Evolutionary conservation across 139 green algal species (phyloP), one percentile per base, ranked within the genome.

Genomic region (Chlamydomonas sphaeroides): DNA sequence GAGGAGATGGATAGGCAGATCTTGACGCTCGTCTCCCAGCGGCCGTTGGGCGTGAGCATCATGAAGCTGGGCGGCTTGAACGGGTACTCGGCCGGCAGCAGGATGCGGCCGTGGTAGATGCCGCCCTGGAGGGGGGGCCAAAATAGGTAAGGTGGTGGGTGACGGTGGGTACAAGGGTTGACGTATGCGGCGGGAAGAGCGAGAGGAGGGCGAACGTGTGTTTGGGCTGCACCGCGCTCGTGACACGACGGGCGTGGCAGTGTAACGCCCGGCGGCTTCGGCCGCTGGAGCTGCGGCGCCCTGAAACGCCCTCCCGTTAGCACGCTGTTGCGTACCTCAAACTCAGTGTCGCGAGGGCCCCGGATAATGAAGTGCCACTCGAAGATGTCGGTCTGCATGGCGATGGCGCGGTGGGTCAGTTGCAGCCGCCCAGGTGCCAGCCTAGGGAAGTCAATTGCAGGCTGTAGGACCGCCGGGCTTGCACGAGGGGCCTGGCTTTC

Each of bases 281-380:
- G n/a, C n/a, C n/a, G n/a, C n/a, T n/a, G n/a, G n/a, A n/a, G n/a
- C n/a, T n/a, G n/a, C n/a, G n/a, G n/a, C n/a, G n/a, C n/a, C n/a
- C n/a, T n/a, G n/a, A n/a, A n/a, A n/a, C n/a, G n/a, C n/a, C n/a
- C n/a, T n/a, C n/a, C n/a, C n/a, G n/a, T n/a, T n/a, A n/a, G n/a
- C n/a, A n/a, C n/a, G n/a, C n/a, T n/a, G n/a, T n/a, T 45, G 79
- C 88, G 5, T 56, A 98, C 94, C 89, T 97, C 94, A 85, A 99
- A 99, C 73, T 98, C 94, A 1, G 94, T 96, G 78, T 97, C 97
- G 38, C 86, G 86, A 4, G 95, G 95, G 0, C 97, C 97, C 5
- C 93, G 80, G 41, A 99, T 94, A 3, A 93, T 95, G 86, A 99
- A 99, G 63, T 98, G 93, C 97, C 97, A 99, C 85, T 99, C 97